Percentiles rank a stretch among this genome's conserved stretches.
phyloP scores from a whole-genome alignment of 2,329 filamentous ascomycete genomes.

The Fusarium torreyae region DNA sequence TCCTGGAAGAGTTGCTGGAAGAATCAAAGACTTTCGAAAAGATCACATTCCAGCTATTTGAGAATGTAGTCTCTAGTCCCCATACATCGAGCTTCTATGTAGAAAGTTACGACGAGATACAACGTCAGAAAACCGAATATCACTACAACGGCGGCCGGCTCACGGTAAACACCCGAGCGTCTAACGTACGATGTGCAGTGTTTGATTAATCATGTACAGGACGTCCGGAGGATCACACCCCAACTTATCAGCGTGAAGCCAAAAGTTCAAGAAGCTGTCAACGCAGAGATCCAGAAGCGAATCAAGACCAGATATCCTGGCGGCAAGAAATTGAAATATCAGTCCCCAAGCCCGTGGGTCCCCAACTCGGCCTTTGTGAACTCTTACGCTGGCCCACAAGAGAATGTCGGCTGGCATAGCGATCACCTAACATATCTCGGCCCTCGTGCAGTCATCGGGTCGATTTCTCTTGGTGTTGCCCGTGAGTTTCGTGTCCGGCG shows the following conservation, averaged over 20 bases:
- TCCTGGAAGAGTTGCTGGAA: constrained; percentile 81
- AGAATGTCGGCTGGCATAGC: constrained; percentile 92
- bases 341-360: constrained; percentile 80
- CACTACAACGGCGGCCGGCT: constrained; percentile 86
- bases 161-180: constrained; percentile 62
- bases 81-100: constrained; percentile 91
- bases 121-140: constrained; percentile 82
- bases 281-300: constrained; percentile 79
- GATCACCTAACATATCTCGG: constrained; percentile 96
- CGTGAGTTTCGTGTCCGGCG: constrained; percentile 91
- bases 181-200: neutral
- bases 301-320: constrained; percentile 78
- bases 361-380: constrained; percentile 96
- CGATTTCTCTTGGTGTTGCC: constrained; percentile 90
- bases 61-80: constrained; percentile 86
- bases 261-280: constrained; percentile 82
- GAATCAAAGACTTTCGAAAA: constrained; percentile 81
- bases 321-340: constrained; percentile 81
- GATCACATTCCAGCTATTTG: constrained; percentile 87
- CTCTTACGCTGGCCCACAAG: constrained; percentile 85
- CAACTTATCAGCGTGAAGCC: constrained; percentile 79
- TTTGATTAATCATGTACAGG: constrained; percentile 58
- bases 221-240: constrained; percentile 83
- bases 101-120: constrained; percentile 77
- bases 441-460: constrained; percentile 89